These are phyloP conservation scores for Collybiopsis confluens DNA, from an alignment of 768 basidiomycete species.

Conservation along the genomic window DNA sequence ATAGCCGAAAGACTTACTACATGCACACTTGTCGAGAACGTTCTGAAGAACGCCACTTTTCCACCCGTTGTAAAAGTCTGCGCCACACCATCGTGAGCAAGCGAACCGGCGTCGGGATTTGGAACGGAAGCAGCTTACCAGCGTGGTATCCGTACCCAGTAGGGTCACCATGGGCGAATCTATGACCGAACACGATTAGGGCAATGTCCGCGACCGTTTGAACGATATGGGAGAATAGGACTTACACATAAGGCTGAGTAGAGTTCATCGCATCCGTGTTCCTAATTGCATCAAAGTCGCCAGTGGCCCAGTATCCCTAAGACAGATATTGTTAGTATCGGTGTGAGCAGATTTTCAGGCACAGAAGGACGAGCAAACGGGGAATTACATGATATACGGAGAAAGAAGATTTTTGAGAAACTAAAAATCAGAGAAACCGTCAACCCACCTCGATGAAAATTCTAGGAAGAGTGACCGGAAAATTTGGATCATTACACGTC, in stretches of 20 bases:
- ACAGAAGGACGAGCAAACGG: too few relatives aligned
- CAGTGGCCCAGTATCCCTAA: slow-evolving; percentile 44
- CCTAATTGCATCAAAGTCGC: slow-evolving; percentile 29
- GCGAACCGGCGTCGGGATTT: too few relatives aligned
- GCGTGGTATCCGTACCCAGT: slow-evolving; percentile 62
- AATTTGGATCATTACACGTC: slow-evolving; percentile 43
- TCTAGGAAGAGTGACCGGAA: slow-evolving; percentile 40
- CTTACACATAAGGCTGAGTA: slow-evolving; percentile 50
- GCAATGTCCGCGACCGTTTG: background rate
- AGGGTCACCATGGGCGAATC: slow-evolving; percentile 52
- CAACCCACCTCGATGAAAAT: slow-evolving; percentile 48
- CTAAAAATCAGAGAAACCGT: background rate
- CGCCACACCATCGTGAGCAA: background rate
- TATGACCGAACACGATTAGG: slow-evolving; percentile 11
- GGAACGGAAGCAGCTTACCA: slow-evolving; percentile 29
- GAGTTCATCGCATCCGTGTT: slow-evolving; percentile 39
- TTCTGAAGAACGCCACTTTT: slow-evolving; percentile 47
- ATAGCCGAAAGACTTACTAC: slow-evolving; percentile 19
- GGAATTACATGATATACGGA: too few relatives aligned
- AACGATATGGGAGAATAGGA: background rate
- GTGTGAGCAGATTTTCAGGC: too few relatives aligned
- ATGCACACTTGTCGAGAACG: slow-evolving; percentile 51
- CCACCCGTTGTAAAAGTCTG: slow-evolving; percentile 63
- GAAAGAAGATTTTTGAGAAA: too few relatives aligned
- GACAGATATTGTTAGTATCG: too few relatives aligned